These are phyloP conservation scores for Nakazawaea anatomiae DNA, from an alignment of 805 yeast genomes.

Conservation along the genomic window DNA sequence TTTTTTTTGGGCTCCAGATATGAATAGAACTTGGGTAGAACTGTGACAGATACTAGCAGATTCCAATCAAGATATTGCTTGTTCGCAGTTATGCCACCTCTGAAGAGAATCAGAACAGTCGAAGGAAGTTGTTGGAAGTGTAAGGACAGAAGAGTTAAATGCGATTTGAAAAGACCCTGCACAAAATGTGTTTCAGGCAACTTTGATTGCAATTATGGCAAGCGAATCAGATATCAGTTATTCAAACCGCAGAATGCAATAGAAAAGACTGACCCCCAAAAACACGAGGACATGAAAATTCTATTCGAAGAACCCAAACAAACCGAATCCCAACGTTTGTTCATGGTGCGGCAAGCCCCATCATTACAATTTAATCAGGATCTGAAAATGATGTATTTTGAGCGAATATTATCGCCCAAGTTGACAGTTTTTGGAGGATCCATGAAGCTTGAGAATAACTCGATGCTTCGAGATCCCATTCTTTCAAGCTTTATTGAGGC, in stretches of 20 bases:
- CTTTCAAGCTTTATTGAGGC: constrained; percentile 16
- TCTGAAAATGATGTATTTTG: constrained; percentile 17
- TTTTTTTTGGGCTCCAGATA: too few species aligned
- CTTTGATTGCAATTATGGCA: constrained; percentile 36
- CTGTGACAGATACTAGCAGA: too few species aligned
- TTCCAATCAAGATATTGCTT: too few species aligned
- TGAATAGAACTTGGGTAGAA: too few species aligned
- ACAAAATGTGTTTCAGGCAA: constrained; percentile 32
- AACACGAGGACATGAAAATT: background rate
- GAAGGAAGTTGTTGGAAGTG: constrained; percentile 39
- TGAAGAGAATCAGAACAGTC: constrained; percentile 20
- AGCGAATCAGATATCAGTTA: constrained; percentile 9
- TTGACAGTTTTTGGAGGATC: constrained; percentile 18
- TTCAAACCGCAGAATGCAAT: background rate
- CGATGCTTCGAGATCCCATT: constrained; percentile 10
- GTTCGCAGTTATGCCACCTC: background rate
- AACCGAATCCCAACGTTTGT: too few species aligned
- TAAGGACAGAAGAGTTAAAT: constrained; percentile 39
- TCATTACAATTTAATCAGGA: constrained; percentile 1
- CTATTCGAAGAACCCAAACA: too few species aligned
- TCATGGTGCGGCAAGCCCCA: background rate
- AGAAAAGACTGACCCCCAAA: background rate
- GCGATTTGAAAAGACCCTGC: constrained; percentile 40
- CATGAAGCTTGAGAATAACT: background rate
- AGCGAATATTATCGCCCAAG: constrained; percentile 18